phyloP scores from a whole-genome alignment of 345 rosid species.

The Xanthoceras sorbifolium region DNA sequence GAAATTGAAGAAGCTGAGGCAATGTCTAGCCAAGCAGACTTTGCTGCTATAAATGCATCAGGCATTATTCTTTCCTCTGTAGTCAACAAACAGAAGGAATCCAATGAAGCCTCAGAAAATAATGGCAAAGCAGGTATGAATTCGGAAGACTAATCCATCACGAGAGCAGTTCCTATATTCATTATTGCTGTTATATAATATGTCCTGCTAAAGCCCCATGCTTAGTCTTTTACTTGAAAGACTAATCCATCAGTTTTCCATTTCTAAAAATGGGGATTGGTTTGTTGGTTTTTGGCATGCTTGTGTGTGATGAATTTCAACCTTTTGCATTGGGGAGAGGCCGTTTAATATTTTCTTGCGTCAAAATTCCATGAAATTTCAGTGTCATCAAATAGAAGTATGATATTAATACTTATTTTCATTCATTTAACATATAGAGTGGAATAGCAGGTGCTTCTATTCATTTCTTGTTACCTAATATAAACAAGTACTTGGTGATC shows the following conservation, averaged over 20 bases:
- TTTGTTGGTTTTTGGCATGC: slow-evolving; percentile 4
- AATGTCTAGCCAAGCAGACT: slow-evolving; percentile 53
- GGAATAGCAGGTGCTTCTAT: neutral
- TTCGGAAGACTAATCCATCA: slow-evolving; percentile 4
- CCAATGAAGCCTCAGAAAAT: slow-evolving; percentile 49
- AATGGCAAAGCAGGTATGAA: slow-evolving; percentile 53
- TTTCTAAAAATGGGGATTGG: neutral
- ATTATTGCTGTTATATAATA: neutral
- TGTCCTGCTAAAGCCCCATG: neutral
- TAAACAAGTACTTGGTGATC: neutral
- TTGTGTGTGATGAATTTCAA: neutral
- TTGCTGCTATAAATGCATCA: slow-evolving; percentile 57
- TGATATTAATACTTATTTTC: neutral
- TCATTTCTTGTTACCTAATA: neutral
- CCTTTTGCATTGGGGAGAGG: neutral
- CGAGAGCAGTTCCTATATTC: neutral
- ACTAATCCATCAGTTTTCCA: neutral
- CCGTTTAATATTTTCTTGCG: neutral
- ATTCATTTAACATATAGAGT: neutral
- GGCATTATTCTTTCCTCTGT: slow-evolving; percentile 63
- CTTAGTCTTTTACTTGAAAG: neutral
- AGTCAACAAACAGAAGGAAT: slow-evolving; percentile 47
- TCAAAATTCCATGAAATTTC: neutral
- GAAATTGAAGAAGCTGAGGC: slow-evolving; percentile 84
- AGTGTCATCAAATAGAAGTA: neutral